Conservation (phyloP, 768 basidiomycete genomes). For the Psilocybe tampanensis region DNA sequence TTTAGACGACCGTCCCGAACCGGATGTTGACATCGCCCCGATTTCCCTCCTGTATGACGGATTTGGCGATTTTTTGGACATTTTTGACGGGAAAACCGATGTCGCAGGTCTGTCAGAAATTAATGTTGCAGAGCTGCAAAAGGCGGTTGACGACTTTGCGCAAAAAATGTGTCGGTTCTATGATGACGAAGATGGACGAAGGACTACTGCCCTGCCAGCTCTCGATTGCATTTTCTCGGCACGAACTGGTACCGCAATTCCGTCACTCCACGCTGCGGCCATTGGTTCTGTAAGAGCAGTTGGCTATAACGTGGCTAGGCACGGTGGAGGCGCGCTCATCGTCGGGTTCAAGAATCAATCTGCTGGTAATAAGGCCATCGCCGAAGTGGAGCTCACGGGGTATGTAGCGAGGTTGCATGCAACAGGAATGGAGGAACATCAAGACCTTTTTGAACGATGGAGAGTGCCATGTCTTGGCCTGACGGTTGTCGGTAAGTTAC, state of each 20-base stretch:
- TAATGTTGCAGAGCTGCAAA: slow-evolving; percentile 3
- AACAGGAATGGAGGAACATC: neutral
- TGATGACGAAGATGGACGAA: slow-evolving; percentile 8
- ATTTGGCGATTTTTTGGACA: slow-evolving; percentile 23
- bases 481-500: no score
- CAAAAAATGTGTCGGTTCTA: slow-evolving; percentile 22
- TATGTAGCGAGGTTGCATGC: neutral
- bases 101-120: slow-evolving; percentile 2
- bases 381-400: neutral
- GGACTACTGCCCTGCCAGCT: slow-evolving; percentile 1
- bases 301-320: no score
- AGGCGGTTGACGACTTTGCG: slow-evolving; percentile 14
- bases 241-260: no score
- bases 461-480: slow-evolving; percentile 19
- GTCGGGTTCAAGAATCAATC: neutral
- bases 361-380: neutral
- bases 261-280: no score
- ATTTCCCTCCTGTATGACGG: slow-evolving; percentile 21
- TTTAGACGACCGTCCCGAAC: slow-evolving; percentile 18
- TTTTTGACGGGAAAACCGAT: slow-evolving; percentile 8
- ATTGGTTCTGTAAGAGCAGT: no score
- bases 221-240: no score
- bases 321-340: neutral
- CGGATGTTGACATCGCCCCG: slow-evolving; percentile 14
- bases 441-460: slow-evolving; percentile 8